Conservation (phyloP, 352 stramenopile genomes). For the Globisporangium barbulae region DNA sequence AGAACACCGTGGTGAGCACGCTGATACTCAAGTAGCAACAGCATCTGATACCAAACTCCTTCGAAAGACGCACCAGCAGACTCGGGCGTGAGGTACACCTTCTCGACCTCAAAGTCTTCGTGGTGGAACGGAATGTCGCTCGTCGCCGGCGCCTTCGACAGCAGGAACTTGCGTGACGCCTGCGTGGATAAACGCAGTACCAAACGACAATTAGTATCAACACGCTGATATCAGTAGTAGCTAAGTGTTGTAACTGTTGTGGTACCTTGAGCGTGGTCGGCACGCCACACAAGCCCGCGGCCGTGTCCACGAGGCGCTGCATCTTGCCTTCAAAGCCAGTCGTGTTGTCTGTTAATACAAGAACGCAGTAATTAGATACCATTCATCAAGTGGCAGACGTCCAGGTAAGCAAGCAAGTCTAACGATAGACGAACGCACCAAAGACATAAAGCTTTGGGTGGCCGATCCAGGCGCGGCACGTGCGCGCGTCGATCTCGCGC, state of each 20-base stretch:
- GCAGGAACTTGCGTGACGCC: constrained; percentile 72
- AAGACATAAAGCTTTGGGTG: constrained; percentile 86
- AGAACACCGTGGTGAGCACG: background rate
- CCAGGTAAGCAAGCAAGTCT: background rate
- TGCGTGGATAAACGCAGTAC: background rate
- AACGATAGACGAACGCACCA: constrained; percentile 26
- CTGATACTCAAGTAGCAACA: background rate
- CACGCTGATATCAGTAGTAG: background rate
- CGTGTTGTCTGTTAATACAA: constrained; percentile 60
- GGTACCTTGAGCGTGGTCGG: constrained; percentile 64
- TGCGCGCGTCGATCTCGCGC: constrained; percentile 82
- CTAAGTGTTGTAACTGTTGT: background rate
- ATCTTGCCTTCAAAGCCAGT: constrained; percentile 86
- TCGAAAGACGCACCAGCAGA: constrained; percentile 34
- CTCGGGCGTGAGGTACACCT: constrained; percentile 79
- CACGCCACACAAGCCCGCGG: constrained; percentile 64
- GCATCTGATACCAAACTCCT: background rate
- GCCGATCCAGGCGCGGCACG: constrained; percentile 75
- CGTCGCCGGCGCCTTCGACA: constrained; percentile 37
- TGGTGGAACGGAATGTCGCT: constrained; percentile 71
- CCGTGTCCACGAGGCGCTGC: constrained; percentile 82
- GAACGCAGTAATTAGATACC: background rate
- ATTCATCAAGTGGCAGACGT: background rate
- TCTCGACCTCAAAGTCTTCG: constrained; percentile 86
- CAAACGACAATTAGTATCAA: background rate